Base-by-base conservation (phyloP, 495 filamentous ascomycete species). In the Penicillium pancosmium region DNA sequence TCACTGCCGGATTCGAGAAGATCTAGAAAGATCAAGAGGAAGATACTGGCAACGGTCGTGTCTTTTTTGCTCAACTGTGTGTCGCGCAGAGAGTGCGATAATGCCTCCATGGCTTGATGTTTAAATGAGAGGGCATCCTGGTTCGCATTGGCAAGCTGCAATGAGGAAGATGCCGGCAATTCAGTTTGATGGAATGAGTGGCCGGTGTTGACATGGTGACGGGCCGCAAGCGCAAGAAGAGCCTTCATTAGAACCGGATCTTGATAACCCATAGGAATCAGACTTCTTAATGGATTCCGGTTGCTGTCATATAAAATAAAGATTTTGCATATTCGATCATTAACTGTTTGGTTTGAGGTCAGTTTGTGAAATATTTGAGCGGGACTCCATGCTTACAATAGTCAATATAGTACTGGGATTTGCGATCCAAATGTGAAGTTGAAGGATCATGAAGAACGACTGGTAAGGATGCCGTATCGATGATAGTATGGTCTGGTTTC, bases 11-110 rank as follows among this genome's bases (percentile, higher is more conserved):
- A 80, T 64, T 86, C 83, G 19, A 86, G 74, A 6, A 86, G 73
- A 60, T 84, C 78, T 21, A 86, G 73, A 43, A 85, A 84, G 56
- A 86, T 75, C 38, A 86, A 75, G 56, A 85, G 81, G 27, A 85
- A 77, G 2, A 82, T 76, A 23, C 79, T 79, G 5, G 80, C 78
- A 38, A 82, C 71, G 33, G 74, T 77, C 6, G 69, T 69, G 54
- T 76, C 78, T 3, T 63, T 61, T 57, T 21, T 74, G 55, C 5
- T 70, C 54, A 27, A 58, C 9, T 15, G 64, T 55, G 54, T 31
- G 52, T 65, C 59, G 6, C 38, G 31, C 16, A 67, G 75, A 48
- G 75, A 73, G 0, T 52, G 56, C 3, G 73, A 73, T 0, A 85
- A 63, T 9, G 74, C 71, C 21, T 73, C 64, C 40, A 85, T 80